Evolutionary conservation across 2,329 filamentous ascomycete genomes (phyloP), one percentile per base, ranked within the genome.

Genomic region (Pyrenophora teres): DNA sequence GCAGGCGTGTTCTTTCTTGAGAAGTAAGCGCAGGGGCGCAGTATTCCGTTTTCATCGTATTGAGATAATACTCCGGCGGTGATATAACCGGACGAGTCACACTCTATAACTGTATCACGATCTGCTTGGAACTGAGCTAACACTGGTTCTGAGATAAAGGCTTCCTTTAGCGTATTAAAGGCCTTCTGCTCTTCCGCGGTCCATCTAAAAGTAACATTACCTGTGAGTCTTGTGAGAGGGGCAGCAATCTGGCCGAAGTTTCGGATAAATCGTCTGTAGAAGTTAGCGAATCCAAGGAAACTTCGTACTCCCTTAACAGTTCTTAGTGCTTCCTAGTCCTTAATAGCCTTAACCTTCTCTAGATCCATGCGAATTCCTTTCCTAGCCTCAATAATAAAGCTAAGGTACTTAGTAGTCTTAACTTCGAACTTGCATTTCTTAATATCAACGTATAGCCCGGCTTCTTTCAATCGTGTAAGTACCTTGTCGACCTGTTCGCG

Each of bases 221-320:
- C 27, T 0, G 30, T 46, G 3, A 57, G 44, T 5, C 38, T 25
- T 2, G 41, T 64, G n/a, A 57, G 36, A 1, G 40, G 53, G 36
- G 18, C 9, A 6, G 35, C 48, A 55, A 30, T 4, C 15, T 2
- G 9, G 27, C 6, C 6, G 40, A 31, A 71, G 3, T 55, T 33
- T 6, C 56, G 23, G 12, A 74, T 65, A 41, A 73, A 73, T 7
- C 53, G 31, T 4, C 64, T 50, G 52, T 74, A 74, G 48, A 69
- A 74, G 36, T 74, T 73, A 3, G 46, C 54, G 38, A 74, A 71
- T 8, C 68, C 63, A n/a, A 74, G 16, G 48, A 74, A 73, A 1
- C 36, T 46, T 52, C 62, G 56, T 2, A 65, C 59, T 15, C 54
- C 56, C 23, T 57, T 57, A 3, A 66, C 44, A 5, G 13, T 60